Conservation (phyloP, 805 yeast species). For the Nakazawaea sp. region DNA sequence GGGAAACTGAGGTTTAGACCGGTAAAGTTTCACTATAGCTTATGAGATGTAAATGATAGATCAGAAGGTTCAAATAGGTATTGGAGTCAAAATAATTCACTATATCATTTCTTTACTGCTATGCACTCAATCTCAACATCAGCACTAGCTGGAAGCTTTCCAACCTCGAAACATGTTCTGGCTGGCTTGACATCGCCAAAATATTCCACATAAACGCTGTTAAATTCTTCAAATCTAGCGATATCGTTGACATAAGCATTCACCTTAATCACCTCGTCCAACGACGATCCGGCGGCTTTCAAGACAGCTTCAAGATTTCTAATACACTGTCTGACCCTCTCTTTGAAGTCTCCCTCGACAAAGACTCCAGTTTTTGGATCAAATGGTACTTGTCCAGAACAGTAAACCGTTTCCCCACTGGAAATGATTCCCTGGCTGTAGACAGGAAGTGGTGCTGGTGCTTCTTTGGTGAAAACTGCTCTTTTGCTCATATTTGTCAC, state of each 20-base stretch:
- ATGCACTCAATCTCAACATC: constrained; percentile 38
- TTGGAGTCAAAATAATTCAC: background rate
- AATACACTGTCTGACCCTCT: constrained; percentile 31
- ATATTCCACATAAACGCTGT: constrained; percentile 35
- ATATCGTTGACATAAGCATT: constrained; percentile 40
- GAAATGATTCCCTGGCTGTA: constrained; percentile 7
- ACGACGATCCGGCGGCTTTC: constrained; percentile 39
- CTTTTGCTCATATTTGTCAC: constrained; percentile 10
- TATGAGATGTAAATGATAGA: too few relatives aligned
- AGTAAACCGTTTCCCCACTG: constrained; percentile 9
- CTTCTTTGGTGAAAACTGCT: constrained; percentile 3
- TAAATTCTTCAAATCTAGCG: constrained; percentile 38
- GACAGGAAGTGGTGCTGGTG: constrained; percentile 8
- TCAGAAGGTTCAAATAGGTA: too few relatives aligned
- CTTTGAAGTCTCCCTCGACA: constrained; percentile 7
- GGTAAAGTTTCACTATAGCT: too few relatives aligned
- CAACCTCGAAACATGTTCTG: constrained; percentile 42
- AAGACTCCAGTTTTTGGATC: constrained; percentile 8
- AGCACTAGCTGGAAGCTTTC: constrained; percentile 40
- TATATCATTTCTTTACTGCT: constrained; percentile 26
- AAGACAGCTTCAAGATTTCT: constrained; percentile 35
- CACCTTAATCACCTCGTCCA: constrained; percentile 37
- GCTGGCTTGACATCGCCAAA: constrained; percentile 40
- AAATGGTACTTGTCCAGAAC: constrained; percentile 10
- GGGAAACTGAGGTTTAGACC: too few relatives aligned